Evolutionary conservation across 1,284 basidiomycete genomes (phyloP), one percentile per base, ranked within the genome.

Genomic region (Gymnopus androsaceus): DNA sequence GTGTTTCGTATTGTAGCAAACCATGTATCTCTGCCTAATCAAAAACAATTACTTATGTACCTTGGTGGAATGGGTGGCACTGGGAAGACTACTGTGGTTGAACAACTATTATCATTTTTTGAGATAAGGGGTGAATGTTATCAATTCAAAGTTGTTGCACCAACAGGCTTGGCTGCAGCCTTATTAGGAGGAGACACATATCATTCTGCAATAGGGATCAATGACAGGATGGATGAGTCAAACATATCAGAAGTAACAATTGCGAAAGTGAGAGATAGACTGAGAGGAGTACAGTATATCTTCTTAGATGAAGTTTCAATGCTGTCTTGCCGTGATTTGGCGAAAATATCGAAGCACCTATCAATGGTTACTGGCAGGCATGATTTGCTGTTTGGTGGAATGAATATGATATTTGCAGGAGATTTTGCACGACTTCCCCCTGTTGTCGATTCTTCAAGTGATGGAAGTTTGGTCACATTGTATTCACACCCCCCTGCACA

Each of bases 71-170:
- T 54, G 34, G 53, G 44, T 1, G 53, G 53, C 1, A 54, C 74
- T 15, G 74, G 75, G 1, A 78, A 79, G 62, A 69, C 72, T 5
- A 72, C 69, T 50, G 77, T 79, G 0, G 62, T 79, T 0, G 68
- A 72, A 27, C 71, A 73, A 0, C n/a, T 75, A 0, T 65, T 60
- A 17, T 0, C 41, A 1, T 69, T 73, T 11, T 72, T 77, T 54
- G 50, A 51, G 1, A 2, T 19, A 7, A 44, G 61, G 14, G 55
- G 63, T 1, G 66, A 72, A 53, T 33, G 51, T 3, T 56, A 71
- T 53, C 19, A 63, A n/a, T 25, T 75, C 56, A 44, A 70, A 2
- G 56, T 69, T 1, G 37, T 74, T 0, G 74, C 69, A n/a, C 75
- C 74, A 1, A 77, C 68, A 8, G 69, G 69, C 0, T 55, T 66